Base-by-base conservation (phyloP, 768 basidiomycete species). In the Xerocomellus intermedius region DNA sequence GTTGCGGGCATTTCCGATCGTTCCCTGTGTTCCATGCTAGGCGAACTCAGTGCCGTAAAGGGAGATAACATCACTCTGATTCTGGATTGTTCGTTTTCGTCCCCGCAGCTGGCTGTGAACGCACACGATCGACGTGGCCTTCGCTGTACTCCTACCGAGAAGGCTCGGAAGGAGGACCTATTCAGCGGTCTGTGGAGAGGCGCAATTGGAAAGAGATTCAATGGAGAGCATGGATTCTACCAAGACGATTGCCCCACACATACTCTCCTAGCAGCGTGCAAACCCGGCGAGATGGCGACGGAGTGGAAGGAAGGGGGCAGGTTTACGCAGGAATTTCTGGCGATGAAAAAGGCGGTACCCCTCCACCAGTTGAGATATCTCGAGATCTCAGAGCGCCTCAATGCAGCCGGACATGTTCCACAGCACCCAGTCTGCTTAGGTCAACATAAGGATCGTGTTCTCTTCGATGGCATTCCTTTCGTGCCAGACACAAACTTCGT, bases 11-110 rank as follows among this genome's bases (percentile, higher is more conserved):
- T 89, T 56, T 84, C 84, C 42, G 86, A 87, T 69, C 81, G 82
- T 46, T 86, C 86, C 10, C 71, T 89, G 52, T 75, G 77, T 39
- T 78, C 84, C 37, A 79, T 88, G 75, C 69, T 89, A n/a, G 60
- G 64, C 49, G 82, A 85, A 49, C 77, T 89, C 38, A 72, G 76
- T 17, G 69, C 70, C 24, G 72, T 70, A 42, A 89, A 87, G 61
- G 86, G 86, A 30, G 75, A 87, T 66, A 89, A 89, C 55, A 82
- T 89, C 67, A 84, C 86, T 1, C 67, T 88, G 53, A 76, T 88
- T 52, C 73, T 87, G 22, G 86, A 88, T 67, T 79, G 81, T 59
- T 87, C 83, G 61, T 86, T 87, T 70, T 76, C 80, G 10, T 68
- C 70, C 7, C 72, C 78, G 13, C 61, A 68, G 19, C 72, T 75